Conservation (phyloP, 2,329 filamentous ascomycete genomes). For the Xylaria hypoxylon region DNA sequence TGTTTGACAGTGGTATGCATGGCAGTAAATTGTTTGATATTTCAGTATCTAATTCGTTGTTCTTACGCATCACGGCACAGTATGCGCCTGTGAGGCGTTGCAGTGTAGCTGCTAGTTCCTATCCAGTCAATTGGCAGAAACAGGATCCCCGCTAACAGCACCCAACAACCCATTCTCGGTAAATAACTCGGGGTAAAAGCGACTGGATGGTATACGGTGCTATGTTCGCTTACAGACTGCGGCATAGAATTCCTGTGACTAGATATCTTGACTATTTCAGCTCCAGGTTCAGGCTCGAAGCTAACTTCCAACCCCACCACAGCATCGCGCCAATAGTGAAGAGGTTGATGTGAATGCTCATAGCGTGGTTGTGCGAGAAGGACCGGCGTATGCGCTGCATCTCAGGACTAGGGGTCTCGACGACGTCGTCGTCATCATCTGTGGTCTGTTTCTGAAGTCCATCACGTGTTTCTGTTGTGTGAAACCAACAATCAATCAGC, state of each 20-base stretch:
- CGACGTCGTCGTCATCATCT: slow-evolving; percentile 34
- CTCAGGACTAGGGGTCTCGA: slow-evolving; percentile 39
- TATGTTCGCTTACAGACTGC: neutral
- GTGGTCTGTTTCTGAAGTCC: slow-evolving; percentile 36
- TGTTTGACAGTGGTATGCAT: neutral
- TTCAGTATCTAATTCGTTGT: neutral
- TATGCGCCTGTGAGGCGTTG: neutral
- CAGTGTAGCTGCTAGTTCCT: neutral
- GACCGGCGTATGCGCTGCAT: slow-evolving; percentile 48
- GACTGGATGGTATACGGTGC: neutral
- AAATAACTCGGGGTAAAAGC: neutral
- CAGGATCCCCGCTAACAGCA: neutral
- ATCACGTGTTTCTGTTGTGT: slow-evolving; percentile 21
- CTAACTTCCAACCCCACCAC: slow-evolving; percentile 50
- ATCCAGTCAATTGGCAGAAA: neutral
- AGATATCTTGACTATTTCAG: slow-evolving; percentile 8
- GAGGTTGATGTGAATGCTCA: slow-evolving; percentile 58
- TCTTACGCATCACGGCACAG: neutral
- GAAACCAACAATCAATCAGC: slow-evolving; percentile 2
- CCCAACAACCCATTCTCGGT: neutral
- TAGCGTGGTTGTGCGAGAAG: slow-evolving; percentile 55
- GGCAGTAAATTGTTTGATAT: neutral
- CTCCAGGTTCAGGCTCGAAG: slow-evolving; percentile 39
- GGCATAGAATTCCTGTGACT: neutral
- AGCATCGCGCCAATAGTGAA: slow-evolving; percentile 51